Base-by-base conservation (phyloP, 106 monocot genomes). In the Agapanthus africanus region DNA sequence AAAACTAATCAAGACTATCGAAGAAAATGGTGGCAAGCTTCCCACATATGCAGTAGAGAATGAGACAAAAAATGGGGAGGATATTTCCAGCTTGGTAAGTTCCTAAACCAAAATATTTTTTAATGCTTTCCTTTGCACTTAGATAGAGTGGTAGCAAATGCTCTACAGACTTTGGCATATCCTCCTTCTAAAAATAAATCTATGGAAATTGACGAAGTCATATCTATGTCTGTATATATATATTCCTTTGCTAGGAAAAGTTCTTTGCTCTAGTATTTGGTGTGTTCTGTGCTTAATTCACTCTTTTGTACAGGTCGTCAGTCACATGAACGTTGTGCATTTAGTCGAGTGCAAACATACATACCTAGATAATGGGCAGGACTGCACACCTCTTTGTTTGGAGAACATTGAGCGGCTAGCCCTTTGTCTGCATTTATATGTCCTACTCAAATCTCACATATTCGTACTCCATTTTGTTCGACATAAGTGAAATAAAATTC, bases 51-150 rank as follows among this genome's bases (percentile, higher is more conserved):
- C 69, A 49, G 41, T 37, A n/a, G 51, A 72, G 47, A 54, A 68
- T 71, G 40, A 28, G 40, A 40, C 78, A 38, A 74, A 71, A 40
- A 66, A 40, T 74, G 78, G 74, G 6, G 84, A 85, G 33, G 95
- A 99, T 73, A 37, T 85, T 50, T 92, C 97, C 26, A 87, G 72
- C 79, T 81, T 92, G 97, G 97, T 99, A 84, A 80, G 37, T 75
- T 77, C 26, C 35, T 36, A 4, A 40, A 44, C 18, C 60, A 49
- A 54, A 37, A 7, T 40, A 28, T 4, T 42, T 19, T 37, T 44
- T 42, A 6, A 16, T 59, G 8, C 21, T 10, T 39, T 72, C 16
- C 57, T n/a, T 27, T 70, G 25, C 51, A n/a, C 37, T n/a, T n/a
- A n/a, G 18, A 50, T n/a, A 50, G 4, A 44, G 44, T 50, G 28